Percentiles rank a stretch among this genome's conserved stretches.
These are phyloP conservation scores for Nakazawaea ernobii DNA, from an alignment of 805 yeast species.

Conservation along the genomic window DNA sequence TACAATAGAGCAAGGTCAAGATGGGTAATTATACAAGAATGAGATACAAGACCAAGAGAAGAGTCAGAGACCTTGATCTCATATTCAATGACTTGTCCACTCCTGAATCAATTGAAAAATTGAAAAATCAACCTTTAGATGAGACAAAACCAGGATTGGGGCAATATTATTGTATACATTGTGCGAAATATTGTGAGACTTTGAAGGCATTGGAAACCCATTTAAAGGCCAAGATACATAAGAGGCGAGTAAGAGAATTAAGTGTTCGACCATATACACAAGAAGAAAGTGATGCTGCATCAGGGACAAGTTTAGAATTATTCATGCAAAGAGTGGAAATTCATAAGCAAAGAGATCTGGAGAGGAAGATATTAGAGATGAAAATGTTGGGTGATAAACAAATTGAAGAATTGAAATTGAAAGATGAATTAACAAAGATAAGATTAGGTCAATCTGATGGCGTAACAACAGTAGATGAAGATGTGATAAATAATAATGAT, in stretches of 20 bases:
- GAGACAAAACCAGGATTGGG: constrained; percentile 93
- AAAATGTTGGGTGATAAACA: constrained; percentile 16
- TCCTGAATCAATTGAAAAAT: constrained; percentile 52
- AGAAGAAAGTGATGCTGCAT: constrained; percentile 87
- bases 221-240: constrained; percentile 72
- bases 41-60: constrained; percentile 85
- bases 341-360: constrained; percentile 45
- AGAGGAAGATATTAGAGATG: constrained; percentile 38
- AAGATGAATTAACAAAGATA: constrained; percentile 7
- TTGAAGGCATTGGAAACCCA: constrained; percentile 71
- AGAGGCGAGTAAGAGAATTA: constrained; percentile 75
- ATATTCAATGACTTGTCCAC: constrained; percentile 70
- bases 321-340: constrained; percentile 60
- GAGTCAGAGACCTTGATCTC: constrained; percentile 78
- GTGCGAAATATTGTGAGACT: constrained; percentile 87
- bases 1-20: constrained; percentile 6
- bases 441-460: background rate
- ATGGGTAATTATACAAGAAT: constrained; percentile 89
- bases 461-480: background rate
- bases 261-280: constrained; percentile 78
- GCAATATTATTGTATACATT: constrained; percentile 88
- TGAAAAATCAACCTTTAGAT: constrained; percentile 80
- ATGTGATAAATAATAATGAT: background rate
- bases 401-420: constrained; percentile 3
- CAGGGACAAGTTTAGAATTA: constrained; percentile 68